Base-by-base conservation (phyloP, 139 green algal species). In the Volvox africanus region DNA sequence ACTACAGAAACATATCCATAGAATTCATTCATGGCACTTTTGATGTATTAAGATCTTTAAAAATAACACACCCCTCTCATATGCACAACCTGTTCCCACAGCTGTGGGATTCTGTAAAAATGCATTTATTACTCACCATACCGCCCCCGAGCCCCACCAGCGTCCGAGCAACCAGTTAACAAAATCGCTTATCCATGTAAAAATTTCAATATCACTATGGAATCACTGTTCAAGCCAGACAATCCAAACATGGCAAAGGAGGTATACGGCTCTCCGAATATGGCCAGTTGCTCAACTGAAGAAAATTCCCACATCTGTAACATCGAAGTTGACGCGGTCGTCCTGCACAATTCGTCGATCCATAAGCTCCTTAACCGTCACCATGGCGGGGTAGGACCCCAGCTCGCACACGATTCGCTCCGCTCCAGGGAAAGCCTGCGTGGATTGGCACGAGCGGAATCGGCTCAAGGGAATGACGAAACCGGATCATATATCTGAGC, bases 301-400 rank as follows among this genome's bases (percentile, higher is more conserved):
- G 22, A 67, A 80, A 0, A 88, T 68, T 9, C 67, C 83, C 20
- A 33, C 6, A 33, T 88, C 69, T 30, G 69, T 82, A 11, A 89
- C 69, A 61, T 89, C 85, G 18, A 90, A 90, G 50, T 90, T 62
- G 9, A 90, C 86, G 26, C 86, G 71, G 86, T 90, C 86, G 33
- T 90, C 93, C 89, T 95, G 93, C 81, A 93, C 93, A 26, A 95
- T 95, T n/a, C 91, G 88, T 22, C 77, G 36, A 71, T 94, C 67
- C 80, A 88, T 78, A 65, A 95, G 88, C 88, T 95, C 91, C 75
- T 80, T 88, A 6, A 94, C 81, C 30, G 93, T 94, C 13, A 95
- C 61, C 0, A 35, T 91, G 9, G 89, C 81, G 44, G 89, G 75
- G 37, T 86, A 89, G 18, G 21, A 33, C n/a, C 91, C 89, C 81